Base-by-base conservation (phyloP, 345 rosid genomes). In the Reutealis trisperma region DNA sequence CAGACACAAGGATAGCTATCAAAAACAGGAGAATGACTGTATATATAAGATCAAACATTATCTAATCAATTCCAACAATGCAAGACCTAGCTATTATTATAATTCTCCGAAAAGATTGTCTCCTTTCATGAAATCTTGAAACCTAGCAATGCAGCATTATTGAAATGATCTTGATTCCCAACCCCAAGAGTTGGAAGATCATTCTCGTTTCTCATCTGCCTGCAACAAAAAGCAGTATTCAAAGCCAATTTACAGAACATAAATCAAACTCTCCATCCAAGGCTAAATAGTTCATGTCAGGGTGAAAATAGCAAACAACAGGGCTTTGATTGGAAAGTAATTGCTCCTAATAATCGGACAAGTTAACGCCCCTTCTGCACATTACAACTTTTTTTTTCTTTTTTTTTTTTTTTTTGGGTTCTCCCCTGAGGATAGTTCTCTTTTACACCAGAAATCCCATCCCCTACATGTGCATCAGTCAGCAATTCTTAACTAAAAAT, bases 181-280 rank as follows among this genome's bases (percentile, higher is more conserved):
- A 24, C 54, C 45, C 68, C 34, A n/a, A 22, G 58, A 24, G 32
- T 47, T n/a, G 54, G 73, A 59, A 68, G 44, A 59, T 67, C 72
- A 67, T 45, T 44, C 47, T 59, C 59, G 32, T 68, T 37, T 54
- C 62, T 65, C 42, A 21, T 14, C 32, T 24, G 45, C 32, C 25
- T 15, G 42, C 37, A 24, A 55, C 5, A 16, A 19, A 22, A 42
- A 30, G 41, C 4, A 24, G 47, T 44, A 67, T 37, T 62, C 8
- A 52, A 41, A 10, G 37, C 34, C 63, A 16, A 42, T 1, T 21
- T 16, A 27, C 37, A 54, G 30, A 27, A 60, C 34, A 30, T 7
- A 24, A 24, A 24, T 55, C 41, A 51, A 52, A 22, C n/a, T 52
- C 8, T 25, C 24, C 19, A 67, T 67, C 52, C 4, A 44, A 61